These are phyloP conservation scores for Fusarium globosum DNA, from an alignment of 2,329 filamentous ascomycete genomes.

Conservation along the genomic window DNA sequence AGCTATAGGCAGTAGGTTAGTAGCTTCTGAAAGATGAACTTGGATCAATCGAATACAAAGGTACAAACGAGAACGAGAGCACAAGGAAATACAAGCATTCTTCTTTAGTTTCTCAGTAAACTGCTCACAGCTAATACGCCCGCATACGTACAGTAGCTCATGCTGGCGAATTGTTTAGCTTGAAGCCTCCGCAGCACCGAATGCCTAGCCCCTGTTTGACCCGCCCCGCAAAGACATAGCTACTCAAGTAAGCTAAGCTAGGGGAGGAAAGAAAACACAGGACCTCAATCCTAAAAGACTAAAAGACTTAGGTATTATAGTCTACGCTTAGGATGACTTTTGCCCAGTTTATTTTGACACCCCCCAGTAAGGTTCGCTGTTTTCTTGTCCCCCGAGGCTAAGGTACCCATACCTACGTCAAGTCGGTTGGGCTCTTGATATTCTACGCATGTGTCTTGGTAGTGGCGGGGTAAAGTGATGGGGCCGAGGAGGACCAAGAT, in stretches of 20 bases:
- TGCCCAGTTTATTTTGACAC: no score
- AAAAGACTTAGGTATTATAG: no score
- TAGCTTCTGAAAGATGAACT: slow-evolving; percentile 5
- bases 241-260: neutral
- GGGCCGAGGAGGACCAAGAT: slow-evolving; percentile 12
- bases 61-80: neutral
- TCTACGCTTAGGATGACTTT: no score
- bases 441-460: slow-evolving; percentile 21
- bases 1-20: slow-evolving; percentile 6
- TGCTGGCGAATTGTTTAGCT: slow-evolving; percentile 17
- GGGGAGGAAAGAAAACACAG: no score
- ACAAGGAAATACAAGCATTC: slow-evolving; percentile 18
- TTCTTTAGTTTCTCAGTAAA: slow-evolving; percentile 30
- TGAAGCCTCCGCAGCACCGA: slow-evolving; percentile 39
- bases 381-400: no score
- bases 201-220: slow-evolving; percentile 12
- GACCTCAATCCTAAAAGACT: no score
- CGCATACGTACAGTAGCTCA: slow-evolving; percentile 22
- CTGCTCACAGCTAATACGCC: neutral
- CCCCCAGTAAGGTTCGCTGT: no score
- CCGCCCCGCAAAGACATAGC: slow-evolving; percentile 19
- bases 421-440: neutral
- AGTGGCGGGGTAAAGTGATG: slow-evolving; percentile 38
- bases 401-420: neutral
- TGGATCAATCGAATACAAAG: slow-evolving; percentile 1